A percentile compares a stretch with the other conserved stretches of the same genome.
Conservation (phyloP, 768 basidiomycete genomes). For the Russula sp. region DNA sequence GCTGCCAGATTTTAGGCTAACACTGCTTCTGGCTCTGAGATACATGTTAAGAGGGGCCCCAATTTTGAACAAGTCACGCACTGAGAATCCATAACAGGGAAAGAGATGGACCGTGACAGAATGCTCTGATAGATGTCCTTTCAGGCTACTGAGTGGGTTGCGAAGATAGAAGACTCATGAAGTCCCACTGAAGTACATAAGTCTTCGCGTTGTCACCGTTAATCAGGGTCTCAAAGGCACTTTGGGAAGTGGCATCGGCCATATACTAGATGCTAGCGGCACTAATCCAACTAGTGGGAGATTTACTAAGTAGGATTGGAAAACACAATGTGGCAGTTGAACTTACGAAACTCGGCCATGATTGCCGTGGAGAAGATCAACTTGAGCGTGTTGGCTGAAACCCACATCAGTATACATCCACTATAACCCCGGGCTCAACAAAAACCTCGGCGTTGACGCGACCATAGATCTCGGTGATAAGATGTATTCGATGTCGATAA, state of each 20-base stretch:
- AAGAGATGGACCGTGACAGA: constrained; percentile 58
- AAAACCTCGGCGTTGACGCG: constrained; percentile 47
- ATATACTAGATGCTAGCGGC: constrained; percentile 57
- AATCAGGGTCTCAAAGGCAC: constrained; percentile 49
- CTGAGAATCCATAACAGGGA: constrained; percentile 47
- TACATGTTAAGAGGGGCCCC: neutral
- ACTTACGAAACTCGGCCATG: constrained; percentile 50
- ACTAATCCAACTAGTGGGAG: constrained; percentile 34
- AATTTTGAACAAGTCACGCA: constrained; percentile 23
- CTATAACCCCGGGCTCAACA: constrained; percentile 38
- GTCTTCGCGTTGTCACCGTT: constrained; percentile 53
- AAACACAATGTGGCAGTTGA: neutral
- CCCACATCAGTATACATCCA: constrained; percentile 45
- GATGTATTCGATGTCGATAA: constrained; percentile 28
- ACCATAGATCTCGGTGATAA: constrained; percentile 43
- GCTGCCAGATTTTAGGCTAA: constrained; percentile 27
- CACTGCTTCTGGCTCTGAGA: constrained; percentile 24
- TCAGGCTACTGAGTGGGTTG: neutral
- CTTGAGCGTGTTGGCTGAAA: constrained; percentile 49
- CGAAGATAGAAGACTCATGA: constrained; percentile 36
- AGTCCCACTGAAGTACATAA: constrained; percentile 60
- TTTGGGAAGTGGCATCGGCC: constrained; percentile 28
- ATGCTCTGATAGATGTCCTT: constrained; percentile 38
- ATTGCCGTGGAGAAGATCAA: constrained; percentile 60
- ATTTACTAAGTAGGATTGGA: neutral